phyloP scores from a whole-genome alignment of 495 filamentous ascomycete species.

The Corynascus novoguineensis region DNA sequence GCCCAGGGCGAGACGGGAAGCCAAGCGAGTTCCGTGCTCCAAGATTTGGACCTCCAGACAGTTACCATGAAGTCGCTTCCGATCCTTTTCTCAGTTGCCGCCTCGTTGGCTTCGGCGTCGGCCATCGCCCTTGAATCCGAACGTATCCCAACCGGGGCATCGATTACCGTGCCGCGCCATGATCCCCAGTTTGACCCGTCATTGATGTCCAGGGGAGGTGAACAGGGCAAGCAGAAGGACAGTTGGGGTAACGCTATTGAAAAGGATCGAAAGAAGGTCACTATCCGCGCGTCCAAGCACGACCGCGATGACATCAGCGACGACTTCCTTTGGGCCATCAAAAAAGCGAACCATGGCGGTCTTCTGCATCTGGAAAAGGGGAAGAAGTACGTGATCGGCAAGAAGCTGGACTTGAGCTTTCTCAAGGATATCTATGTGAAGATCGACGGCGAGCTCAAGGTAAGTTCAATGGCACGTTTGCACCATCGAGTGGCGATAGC shows the following conservation, averaged over 20 bases:
- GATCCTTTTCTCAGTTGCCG: slow-evolving; percentile 1
- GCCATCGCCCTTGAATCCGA: neutral
- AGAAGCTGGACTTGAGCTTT: slow-evolving; percentile 53
- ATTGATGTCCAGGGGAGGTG: neutral
- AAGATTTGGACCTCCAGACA: neutral
- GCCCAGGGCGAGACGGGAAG: neutral
- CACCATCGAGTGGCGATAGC: neutral
- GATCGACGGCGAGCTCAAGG: slow-evolving; percentile 52
- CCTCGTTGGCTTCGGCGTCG: neutral
- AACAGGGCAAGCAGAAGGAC: neutral
- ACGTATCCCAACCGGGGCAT: neutral
- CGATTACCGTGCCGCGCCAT: neutral
- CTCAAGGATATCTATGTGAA: slow-evolving; percentile 52
- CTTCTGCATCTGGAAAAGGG: slow-evolving; percentile 30
- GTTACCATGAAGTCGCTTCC: slow-evolving; percentile 3
- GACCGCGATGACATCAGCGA: slow-evolving; percentile 50
- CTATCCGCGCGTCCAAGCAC: slow-evolving; percentile 46
- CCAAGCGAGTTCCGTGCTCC: neutral
- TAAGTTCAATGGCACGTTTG: neutral
- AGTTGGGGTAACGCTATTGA: slow-evolving; percentile 2
- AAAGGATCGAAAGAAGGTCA: slow-evolving; percentile 37
- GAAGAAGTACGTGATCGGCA: slow-evolving; percentile 50
- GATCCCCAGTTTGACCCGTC: neutral
- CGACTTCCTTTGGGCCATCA: slow-evolving; percentile 49
- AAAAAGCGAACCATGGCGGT: slow-evolving; percentile 51